phyloP scores from a whole-genome alignment of 2,329 filamentous ascomycete species.

The Cryphonectria carpinicola region DNA sequence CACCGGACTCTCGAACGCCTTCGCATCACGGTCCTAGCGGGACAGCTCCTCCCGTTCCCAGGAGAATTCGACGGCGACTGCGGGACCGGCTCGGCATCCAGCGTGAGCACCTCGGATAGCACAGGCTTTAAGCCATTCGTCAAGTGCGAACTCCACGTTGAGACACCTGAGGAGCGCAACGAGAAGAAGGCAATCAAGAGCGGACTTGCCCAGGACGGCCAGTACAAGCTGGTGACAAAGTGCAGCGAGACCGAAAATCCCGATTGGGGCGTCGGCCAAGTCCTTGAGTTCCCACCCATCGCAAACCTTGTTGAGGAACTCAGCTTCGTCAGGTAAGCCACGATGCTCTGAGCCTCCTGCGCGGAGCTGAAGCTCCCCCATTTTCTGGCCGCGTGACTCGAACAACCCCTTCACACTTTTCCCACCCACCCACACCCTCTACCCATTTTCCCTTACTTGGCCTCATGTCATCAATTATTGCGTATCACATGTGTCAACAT shows the following conservation, averaged over 20 bases:
- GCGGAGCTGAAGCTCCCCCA: not conserved
- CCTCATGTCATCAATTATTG: slow-evolving; percentile 12
- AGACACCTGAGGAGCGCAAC: slow-evolving; percentile 54
- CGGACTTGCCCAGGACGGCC: slow-evolving; percentile 56
- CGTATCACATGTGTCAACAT: slow-evolving; percentile 8
- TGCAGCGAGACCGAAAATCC: slow-evolving; percentile 63
- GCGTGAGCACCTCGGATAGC: slow-evolving; percentile 44
- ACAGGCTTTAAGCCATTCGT: slow-evolving; percentile 72
- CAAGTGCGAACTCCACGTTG: slow-evolving; percentile 80
- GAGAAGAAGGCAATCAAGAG: slow-evolving; percentile 41
- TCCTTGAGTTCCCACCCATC: slow-evolving; percentile 56
- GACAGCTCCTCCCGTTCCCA: slow-evolving; percentile 68
- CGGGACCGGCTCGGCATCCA: slow-evolving; percentile 41
- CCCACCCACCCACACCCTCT: slow-evolving; percentile 18
- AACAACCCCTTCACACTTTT: slow-evolving; percentile 12
- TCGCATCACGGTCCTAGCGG: slow-evolving; percentile 74
- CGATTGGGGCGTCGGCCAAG: slow-evolving; percentile 59
- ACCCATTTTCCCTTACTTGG: slow-evolving; percentile 6
- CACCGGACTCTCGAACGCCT: slow-evolving; percentile 63
- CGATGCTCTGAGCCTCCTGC: slow-evolving; percentile 7
- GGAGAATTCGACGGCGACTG: slow-evolving; percentile 45
- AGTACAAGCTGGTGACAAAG: slow-evolving; percentile 64
- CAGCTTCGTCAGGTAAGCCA: slow-evolving; percentile 71
- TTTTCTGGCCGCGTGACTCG: not conserved
- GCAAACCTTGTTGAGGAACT: slow-evolving; percentile 67